Base-by-base conservation (phyloP, 306 rosid species). In the Acacia crassicarpa region DNA sequence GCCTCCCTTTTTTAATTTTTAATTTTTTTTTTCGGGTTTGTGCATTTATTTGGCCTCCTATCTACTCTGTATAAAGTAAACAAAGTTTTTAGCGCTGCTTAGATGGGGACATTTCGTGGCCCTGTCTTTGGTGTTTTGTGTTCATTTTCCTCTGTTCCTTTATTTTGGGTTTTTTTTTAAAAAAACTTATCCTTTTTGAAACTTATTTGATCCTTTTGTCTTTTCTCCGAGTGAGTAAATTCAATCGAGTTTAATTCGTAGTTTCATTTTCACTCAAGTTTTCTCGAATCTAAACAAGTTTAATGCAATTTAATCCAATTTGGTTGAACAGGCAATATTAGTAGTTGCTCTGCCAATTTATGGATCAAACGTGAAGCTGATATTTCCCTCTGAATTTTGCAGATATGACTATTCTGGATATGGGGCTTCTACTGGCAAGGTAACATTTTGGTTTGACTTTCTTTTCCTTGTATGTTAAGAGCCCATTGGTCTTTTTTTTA, bases 401-500 rank as follows among this genome's bases (percentile, higher is more conserved):
- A 95, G 99, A 84, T 95, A 92, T 84, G 99, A 95, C 86, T 95
- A 93, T 82, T 95, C 98, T 84, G 99, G 99, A 63, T 95, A 95
- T 80, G 99, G 99, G 81, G 98, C 97, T 85, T 95, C 99, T 72
- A 88, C 97, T 48, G 99, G 99, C 83, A 89, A 89, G 94, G 99
- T 95, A 90, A 81, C 85, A 78, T 67, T 80, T 77, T 83, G 33
- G 9, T 62, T 23, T 62, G 10, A 54, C 27, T 54, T 20, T 35
- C 16, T 35, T 33, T 79, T 82, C 70, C 27, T 69, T 61, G 74
- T 76, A 78, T 81, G 49, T 79, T 41, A 51, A 35, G 40, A 38
- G 41, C 8, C 41, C 0, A 1, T 38, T 38, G 41, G 5, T 1
- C 1, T 38, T 38, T 0, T 38, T 38, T 33, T 33, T 33, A 4